A percentile compares a stretch with the other conserved stretches of the same genome.
Conservation (phyloP, 2,329 filamentous ascomycete genomes). For the Epichloe coenophiala region DNA sequence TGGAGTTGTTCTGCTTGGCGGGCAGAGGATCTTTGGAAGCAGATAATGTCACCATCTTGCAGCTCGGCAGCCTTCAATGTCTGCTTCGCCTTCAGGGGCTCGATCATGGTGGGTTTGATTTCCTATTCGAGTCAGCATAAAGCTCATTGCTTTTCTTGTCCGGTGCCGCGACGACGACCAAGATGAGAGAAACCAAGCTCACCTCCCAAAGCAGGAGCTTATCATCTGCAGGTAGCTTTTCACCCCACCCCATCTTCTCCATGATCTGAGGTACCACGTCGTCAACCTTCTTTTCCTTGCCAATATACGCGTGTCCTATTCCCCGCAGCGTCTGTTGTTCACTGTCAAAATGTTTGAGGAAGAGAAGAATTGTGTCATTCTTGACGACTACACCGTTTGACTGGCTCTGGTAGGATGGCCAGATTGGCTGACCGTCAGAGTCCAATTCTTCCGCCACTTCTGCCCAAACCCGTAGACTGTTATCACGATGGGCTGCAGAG, state of each 20-base stretch:
- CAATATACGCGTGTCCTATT: slow-evolving; percentile 74
- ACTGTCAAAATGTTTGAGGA: slow-evolving; percentile 84
- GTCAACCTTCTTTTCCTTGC: slow-evolving; percentile 73
- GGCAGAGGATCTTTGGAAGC: slow-evolving; percentile 61
- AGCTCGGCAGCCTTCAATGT: slow-evolving; percentile 85
- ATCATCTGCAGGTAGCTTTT: slow-evolving; percentile 51
- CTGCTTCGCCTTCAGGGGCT: slow-evolving; percentile 80
- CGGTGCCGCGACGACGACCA: not conserved
- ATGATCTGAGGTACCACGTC: slow-evolving; percentile 69
- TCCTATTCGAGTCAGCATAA: slow-evolving; percentile 35
- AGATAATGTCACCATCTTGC: slow-evolving; percentile 93
- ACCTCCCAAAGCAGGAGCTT: slow-evolving; percentile 65
- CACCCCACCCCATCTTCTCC: slow-evolving; percentile 74
- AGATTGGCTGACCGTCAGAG: slow-evolving; percentile 55
- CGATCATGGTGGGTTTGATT: slow-evolving; percentile 97
- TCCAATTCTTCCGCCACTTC: slow-evolving; percentile 60
- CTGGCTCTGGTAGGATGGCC: slow-evolving; percentile 50
- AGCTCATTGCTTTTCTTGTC: too few relatives aligned
- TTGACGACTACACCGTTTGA: slow-evolving; percentile 42
- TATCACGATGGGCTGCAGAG: slow-evolving; percentile 46
- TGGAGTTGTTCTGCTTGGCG: slow-evolving; percentile 26
- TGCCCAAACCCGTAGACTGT: slow-evolving; percentile 74
- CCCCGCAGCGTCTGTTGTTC: slow-evolving; percentile 63
- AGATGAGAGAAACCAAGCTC: slow-evolving; percentile 4
- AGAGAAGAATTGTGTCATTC: slow-evolving; percentile 61